Conservation (phyloP, 148 eudicot genomes). For the Nepenthes gracilis region DNA sequence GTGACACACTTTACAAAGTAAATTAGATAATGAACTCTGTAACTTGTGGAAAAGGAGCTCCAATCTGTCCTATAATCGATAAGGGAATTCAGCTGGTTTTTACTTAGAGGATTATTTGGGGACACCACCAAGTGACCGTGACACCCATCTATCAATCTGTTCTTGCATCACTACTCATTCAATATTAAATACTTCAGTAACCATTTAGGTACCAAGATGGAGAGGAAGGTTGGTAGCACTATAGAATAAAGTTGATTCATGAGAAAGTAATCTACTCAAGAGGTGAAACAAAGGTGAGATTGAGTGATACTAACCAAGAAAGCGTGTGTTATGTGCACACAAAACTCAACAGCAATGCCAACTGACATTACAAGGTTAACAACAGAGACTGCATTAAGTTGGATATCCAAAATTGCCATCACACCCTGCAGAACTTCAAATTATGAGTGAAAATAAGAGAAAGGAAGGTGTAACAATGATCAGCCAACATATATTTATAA, state of each 20-base stretch:
- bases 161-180: too few species aligned
- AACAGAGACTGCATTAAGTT: constrained; percentile 94
- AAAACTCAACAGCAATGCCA: constrained; percentile 96
- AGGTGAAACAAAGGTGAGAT: not conserved
- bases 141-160: too few species aligned
- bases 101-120: too few species aligned
- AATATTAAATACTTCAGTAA: too few species aligned
- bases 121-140: too few species aligned
- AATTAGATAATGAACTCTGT: not conserved
- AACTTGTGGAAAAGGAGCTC: too few species aligned
- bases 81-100: too few species aligned
- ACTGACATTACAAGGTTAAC: constrained; percentile 98
- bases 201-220: too few species aligned
- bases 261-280: not conserved
- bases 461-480: not conserved
- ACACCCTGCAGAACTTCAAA: constrained; percentile 60
- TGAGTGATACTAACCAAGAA: constrained; percentile 62
- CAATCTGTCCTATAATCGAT: too few species aligned
- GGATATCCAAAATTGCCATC: constrained; percentile 89
- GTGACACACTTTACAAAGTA: constrained; percentile 1
- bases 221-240: not conserved
- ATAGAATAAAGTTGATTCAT: not conserved
- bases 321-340: constrained; percentile 98
- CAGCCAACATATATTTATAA: not conserved
- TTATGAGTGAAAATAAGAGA: constrained; percentile 9